A percentile compares a stretch with the other conserved stretches of the same genome.
Conservation (phyloP, 805 yeast species). For the Yamadazyma phyllophila region DNA sequence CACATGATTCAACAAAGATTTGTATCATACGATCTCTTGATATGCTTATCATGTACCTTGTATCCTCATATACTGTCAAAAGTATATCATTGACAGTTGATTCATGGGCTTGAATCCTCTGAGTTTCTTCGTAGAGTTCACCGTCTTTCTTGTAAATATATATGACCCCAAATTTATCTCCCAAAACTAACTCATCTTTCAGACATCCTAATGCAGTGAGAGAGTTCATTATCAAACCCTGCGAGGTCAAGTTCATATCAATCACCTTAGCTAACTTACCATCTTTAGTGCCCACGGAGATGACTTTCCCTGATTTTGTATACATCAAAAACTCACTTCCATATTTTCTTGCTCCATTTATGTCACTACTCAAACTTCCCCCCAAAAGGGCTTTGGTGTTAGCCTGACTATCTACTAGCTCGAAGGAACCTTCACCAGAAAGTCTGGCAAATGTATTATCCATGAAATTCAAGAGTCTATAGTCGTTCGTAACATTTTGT, state of each 20-base stretch:
- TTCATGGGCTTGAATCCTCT: slow-evolving; percentile 47
- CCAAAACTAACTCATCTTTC: slow-evolving; percentile 32
- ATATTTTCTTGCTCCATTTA: slow-evolving; percentile 37
- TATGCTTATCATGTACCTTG: slow-evolving; percentile 42
- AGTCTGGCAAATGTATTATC: slow-evolving; percentile 28
- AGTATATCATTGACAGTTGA: slow-evolving; percentile 48
- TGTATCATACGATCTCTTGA: slow-evolving; percentile 67
- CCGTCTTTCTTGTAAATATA: slow-evolving; percentile 22
- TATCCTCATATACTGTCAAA: slow-evolving; percentile 26
- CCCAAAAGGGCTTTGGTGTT: slow-evolving; percentile 20
- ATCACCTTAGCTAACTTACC: background rate
- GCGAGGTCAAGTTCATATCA: background rate
- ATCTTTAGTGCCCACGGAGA: background rate
- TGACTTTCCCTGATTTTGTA: slow-evolving; percentile 40
- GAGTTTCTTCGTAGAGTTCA: slow-evolving; percentile 1
- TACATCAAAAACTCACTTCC: slow-evolving; percentile 34
- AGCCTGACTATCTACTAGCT: slow-evolving; percentile 21
- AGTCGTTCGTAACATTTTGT: slow-evolving; percentile 19
- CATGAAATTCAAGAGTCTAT: slow-evolving; percentile 28
- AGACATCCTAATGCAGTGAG: slow-evolving; percentile 41
- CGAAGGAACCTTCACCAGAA: slow-evolving; percentile 36
- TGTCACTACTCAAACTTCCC: slow-evolving; percentile 34
- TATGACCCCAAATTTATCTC: slow-evolving; percentile 50
- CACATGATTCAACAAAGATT: slow-evolving; percentile 33
- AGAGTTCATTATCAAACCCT: slow-evolving; percentile 37